Conservation (phyloP, 176 grass and related monocot species). For the Ampelocalamus luodianensis region DNA sequence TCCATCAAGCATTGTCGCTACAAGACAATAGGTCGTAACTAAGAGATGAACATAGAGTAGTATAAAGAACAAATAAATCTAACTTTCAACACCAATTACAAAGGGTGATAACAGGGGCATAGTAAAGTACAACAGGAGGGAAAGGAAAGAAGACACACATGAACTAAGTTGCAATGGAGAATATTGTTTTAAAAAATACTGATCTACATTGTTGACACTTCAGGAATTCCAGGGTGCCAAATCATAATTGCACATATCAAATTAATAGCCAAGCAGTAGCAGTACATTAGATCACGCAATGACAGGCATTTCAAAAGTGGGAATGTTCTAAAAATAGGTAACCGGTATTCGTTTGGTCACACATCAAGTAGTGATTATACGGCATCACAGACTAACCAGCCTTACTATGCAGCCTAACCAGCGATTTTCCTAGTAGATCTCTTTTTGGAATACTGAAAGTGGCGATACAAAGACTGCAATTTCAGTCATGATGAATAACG, state of each 20-base stretch:
- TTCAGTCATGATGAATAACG: not conserved
- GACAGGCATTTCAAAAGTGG: not conserved
- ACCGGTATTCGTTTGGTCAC: not conserved
- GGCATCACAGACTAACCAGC: not conserved
- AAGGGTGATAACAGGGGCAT: not conserved
- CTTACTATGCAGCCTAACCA: not conserved
- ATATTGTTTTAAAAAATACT: not conserved
- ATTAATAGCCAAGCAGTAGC: not conserved
- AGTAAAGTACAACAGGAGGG: not conserved
- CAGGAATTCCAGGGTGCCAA: not conserved
- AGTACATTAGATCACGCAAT: not conserved
- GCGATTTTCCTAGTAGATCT: not conserved
- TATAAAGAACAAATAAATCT: not conserved
- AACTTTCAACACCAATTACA: not conserved
- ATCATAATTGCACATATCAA: not conserved
- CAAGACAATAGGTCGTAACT: constrained; percentile 31
- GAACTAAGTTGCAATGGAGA: not conserved
- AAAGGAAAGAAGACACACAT: not conserved
- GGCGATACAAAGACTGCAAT: not conserved
- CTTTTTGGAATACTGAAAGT: not conserved
- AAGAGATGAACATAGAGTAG: not conserved
- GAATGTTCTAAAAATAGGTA: not conserved
- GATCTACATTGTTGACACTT: not conserved
- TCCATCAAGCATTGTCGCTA: constrained; percentile 85
- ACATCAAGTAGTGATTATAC: not conserved